phyloP scores from a whole-genome alignment of 164 flowering plant genomes.

The Sextonia rubra region DNA sequence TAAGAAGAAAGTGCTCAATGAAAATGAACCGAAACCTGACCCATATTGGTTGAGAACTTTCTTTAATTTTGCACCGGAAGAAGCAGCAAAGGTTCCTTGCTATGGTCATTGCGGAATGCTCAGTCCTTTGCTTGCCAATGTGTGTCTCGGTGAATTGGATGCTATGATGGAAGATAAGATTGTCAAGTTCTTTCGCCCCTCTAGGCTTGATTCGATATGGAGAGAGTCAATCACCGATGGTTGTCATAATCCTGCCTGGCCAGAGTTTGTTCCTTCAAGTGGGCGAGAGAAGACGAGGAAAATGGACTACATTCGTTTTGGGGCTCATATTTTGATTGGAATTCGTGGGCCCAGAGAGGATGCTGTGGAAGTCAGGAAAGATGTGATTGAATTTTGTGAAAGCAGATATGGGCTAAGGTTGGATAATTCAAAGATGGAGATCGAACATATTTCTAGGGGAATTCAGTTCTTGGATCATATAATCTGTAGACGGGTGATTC shows the following conservation, averaged over 20 bases:
- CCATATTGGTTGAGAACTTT: constrained; percentile 95
- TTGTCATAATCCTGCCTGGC: constrained; percentile 91
- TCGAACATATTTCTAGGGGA: constrained; percentile 81
- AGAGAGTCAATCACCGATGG: constrained; percentile 61
- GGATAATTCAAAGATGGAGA: constrained; percentile 72
- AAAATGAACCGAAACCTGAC: constrained; percentile 90
- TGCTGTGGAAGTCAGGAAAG: constrained; percentile 55
- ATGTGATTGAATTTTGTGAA: constrained; percentile 66
- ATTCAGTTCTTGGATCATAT: constrained; percentile 88
- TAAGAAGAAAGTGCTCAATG: constrained; percentile 59
- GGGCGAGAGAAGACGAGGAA: constrained; percentile 80
- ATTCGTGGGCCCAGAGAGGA: constrained; percentile 89
- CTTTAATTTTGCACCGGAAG: constrained; percentile 78
- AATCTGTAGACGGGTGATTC: constrained; percentile 69
- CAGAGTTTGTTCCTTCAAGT: constrained; percentile 92
- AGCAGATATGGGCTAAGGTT: constrained; percentile 49
- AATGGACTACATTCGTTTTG: constrained; percentile 87
- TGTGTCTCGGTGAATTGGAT: constrained; percentile 80
- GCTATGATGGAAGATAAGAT: constrained; percentile 71
- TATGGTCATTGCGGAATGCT: constrained; percentile 87
- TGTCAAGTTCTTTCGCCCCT: constrained; percentile 61
- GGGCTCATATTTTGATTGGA: constrained; percentile 85
- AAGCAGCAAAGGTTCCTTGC: constrained; percentile 72
- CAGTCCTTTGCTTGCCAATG: constrained; percentile 85
- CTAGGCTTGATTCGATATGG: constrained; percentile 78